A percentile compares a stretch with the other conserved stretches of the same genome.
These are phyloP conservation scores for Botrytis fabae DNA, from an alignment of 2,329 filamentous ascomycete species.

Conservation along the genomic window DNA sequence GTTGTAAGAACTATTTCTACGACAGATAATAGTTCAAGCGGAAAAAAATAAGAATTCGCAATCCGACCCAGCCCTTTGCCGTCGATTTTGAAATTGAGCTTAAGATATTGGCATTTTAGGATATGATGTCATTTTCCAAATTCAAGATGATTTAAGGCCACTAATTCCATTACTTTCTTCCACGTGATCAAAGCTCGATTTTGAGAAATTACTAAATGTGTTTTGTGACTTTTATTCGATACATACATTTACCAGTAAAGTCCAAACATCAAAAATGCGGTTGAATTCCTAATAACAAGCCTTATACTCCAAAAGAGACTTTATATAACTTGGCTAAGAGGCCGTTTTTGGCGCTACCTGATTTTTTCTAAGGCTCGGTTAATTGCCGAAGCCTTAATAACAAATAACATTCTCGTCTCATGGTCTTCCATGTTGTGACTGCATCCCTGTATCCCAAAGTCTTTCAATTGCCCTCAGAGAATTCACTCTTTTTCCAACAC, in stretches of 20 bases:
- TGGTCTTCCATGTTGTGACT: conserved; percentile 24
- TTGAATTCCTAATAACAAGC: not conserved
- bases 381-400: not conserved
- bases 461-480: too few relatives aligned
- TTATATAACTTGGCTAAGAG: not conserved
- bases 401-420: not conserved
- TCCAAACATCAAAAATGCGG: not conserved
- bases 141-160: conserved; percentile 24
- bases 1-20: not conserved
- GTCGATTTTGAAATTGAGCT: conserved; percentile 6
- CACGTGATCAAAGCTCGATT: conserved; percentile 34
- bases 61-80: conserved; percentile 34
- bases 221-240: not conserved
- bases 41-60: not conserved
- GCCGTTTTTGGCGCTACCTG: too few relatives aligned
- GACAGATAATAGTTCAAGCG: not conserved
- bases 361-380: conserved; percentile 22
- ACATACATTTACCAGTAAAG: too few relatives aligned
- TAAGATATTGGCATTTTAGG: conserved; percentile 22
- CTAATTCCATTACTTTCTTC: conserved; percentile 27
- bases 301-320: not conserved
- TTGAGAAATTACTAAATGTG: conserved; percentile 29
- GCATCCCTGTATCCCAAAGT: not conserved
- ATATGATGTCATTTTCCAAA: conserved; percentile 41
- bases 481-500: not conserved